phyloP scores from a whole-genome alignment of 2,329 filamentous ascomycete species.

The Beauveria medogensis region DNA sequence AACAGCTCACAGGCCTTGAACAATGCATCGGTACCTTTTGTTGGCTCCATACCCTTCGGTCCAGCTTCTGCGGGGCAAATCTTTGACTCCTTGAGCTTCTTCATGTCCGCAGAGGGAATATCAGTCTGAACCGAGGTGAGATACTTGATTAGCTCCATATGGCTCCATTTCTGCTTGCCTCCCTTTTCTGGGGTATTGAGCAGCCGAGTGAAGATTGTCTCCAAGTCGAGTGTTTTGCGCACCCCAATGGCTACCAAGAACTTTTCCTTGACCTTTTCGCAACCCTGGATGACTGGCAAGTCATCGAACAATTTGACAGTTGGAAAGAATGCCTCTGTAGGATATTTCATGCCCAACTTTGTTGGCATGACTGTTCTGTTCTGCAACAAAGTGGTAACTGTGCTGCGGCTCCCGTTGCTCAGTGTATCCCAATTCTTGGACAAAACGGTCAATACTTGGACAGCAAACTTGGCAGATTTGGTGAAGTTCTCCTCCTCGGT shows the following conservation, averaged over 20 bases:
- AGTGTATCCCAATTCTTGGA: constrained; percentile 90
- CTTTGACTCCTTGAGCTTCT: constrained; percentile 65
- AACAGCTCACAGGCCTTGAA: constrained; percentile 75
- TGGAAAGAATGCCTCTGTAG: constrained; percentile 81
- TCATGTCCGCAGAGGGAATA: constrained; percentile 75
- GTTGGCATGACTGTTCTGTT: constrained; percentile 76
- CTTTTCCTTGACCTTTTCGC: constrained; percentile 81
- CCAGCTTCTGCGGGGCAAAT: constrained; percentile 75
- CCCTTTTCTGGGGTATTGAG: constrained; percentile 51
- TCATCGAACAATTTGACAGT: constrained; percentile 95
- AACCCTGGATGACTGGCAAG: constrained; percentile 68
- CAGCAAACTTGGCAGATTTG: constrained; percentile 63
- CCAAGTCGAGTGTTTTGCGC: constrained; percentile 88
- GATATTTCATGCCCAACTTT: constrained; percentile 79
- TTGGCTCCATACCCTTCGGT: constrained; percentile 45
- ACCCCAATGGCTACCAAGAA: constrained; percentile 78
- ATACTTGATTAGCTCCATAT: constrained; percentile 91
- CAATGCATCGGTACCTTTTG: constrained; percentile 41
- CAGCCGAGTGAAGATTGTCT: constrained; percentile 84
- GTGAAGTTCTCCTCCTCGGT: constrained; percentile 61
- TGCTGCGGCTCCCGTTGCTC: constrained; percentile 55
- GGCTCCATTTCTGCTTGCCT: constrained; percentile 69
- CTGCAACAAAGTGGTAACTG: constrained; percentile 56
- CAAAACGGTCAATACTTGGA: constrained; percentile 67
- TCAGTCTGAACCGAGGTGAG: constrained; percentile 83